A percentile compares a stretch with the other conserved stretches of the same genome.
These are phyloP conservation scores for Fusarium humuli DNA, from an alignment of 2,329 filamentous ascomycete species.

Conservation along the genomic window DNA sequence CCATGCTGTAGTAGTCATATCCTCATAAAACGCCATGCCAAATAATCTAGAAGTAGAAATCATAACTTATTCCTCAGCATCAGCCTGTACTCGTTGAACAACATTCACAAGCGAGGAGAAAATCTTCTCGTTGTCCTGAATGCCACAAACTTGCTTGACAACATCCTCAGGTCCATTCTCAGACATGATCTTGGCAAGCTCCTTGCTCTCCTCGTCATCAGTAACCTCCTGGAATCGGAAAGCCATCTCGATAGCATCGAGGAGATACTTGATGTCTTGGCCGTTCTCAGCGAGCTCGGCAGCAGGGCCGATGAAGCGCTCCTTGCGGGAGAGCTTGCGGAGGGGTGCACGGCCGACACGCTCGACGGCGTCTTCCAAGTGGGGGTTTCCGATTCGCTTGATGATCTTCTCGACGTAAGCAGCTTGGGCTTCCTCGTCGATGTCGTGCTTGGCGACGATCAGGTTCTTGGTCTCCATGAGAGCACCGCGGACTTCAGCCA, in stretches of 20 bases:
- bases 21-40: conserved; percentile 44
- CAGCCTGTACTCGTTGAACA: conserved; percentile 86
- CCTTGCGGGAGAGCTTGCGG: conserved; percentile 92
- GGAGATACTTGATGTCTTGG: conserved; percentile 76
- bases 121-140: conserved; percentile 81
- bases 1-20: conserved; percentile 45
- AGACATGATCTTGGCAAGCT: conserved; percentile 88
- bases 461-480: conserved; percentile 87
- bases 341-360: conserved; percentile 95
- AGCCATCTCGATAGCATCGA: conserved; percentile 89
- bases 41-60: background rate
- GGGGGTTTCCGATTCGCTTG: conserved; percentile 90
- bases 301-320: conserved; percentile 94
- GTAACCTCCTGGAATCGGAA: conserved; percentile 96
- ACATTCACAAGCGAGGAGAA: conserved; percentile 80
- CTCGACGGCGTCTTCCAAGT: conserved; percentile 91
- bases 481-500: conserved; percentile 80
- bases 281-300: conserved; percentile 87
- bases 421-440: conserved; percentile 78
- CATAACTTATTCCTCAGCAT: conserved; percentile 59
- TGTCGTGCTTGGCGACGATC: conserved; percentile 88
- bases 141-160: conserved; percentile 82
- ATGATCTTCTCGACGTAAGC: conserved; percentile 94
- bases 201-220: conserved; percentile 87
- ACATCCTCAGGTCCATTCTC: conserved; percentile 78